Evolutionary conservation across 2,329 filamentous ascomycete genomes (phyloP).

Genomic region (Colletotrichum magnum): DNA sequence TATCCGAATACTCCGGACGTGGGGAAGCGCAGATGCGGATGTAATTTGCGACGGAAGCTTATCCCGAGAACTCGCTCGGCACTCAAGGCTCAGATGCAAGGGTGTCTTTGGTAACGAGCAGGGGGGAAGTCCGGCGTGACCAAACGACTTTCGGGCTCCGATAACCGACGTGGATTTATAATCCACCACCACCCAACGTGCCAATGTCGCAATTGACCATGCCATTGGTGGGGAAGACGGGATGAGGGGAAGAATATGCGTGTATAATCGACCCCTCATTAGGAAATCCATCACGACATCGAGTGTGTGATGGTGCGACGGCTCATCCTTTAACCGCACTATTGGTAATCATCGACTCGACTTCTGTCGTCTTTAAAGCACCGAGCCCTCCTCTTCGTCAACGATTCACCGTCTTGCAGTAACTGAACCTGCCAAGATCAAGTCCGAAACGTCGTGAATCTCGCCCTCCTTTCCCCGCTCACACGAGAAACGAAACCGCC

Average conservation of each 20-base stretch:
- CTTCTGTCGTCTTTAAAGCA: neutral
- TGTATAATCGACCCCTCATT: neutral
- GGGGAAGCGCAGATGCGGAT: no score
- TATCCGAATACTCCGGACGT: no score
- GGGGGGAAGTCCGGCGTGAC: neutral
- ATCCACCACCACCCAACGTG: constrained; percentile 1
- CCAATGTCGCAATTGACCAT: constrained; percentile 6
- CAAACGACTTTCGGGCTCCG: neutral
- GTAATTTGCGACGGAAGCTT: neutral
- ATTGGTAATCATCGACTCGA: constrained; percentile 30
- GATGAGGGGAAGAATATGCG: no score
- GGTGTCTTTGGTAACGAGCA: neutral
- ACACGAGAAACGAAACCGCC: neutral
- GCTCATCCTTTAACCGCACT: neutral
- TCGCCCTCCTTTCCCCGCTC: neutral
- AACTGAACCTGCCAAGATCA: no score
- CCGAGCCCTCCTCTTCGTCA: neutral
- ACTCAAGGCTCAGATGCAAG: neutral
- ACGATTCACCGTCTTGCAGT: no score
- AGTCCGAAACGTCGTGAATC: neutral
- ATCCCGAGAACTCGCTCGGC: neutral
- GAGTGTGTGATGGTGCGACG: constrained; percentile 15
- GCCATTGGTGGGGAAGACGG: no score
- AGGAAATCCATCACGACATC: constrained; percentile 32
- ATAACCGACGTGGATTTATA: constrained; percentile 10